Base-by-base conservation (phyloP, 1,284 basidiomycete genomes). In the Rhodotorula sp. region DNA sequence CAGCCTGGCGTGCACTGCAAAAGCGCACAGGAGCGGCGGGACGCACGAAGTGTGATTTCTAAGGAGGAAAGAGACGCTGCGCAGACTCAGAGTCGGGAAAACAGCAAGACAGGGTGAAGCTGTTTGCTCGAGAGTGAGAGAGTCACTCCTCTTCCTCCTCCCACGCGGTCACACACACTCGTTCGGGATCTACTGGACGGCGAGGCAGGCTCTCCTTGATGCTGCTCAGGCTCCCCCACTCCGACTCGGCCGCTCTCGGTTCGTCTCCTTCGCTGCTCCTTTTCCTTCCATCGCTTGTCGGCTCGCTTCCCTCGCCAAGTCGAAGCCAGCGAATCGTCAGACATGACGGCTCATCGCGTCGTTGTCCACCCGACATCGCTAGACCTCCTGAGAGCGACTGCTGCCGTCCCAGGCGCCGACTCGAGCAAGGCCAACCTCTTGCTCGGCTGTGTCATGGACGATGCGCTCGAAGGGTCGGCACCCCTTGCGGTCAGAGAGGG, bases 31-130 rank as follows among this genome's bases (percentile, higher is more conserved):
- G n/a, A n/a, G 19, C 11, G 17, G 19, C 9, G 22, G 2, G 24
- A 30, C 57, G 46, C 29, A 58, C 57, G 49, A 47, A 58, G 57
- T 44, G 39, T 44, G 39, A 44, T 44, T 44, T 44, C 39, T 44
- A 17, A 44, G 13, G 39, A 44, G 39, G 39, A 44, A 44, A 44
- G 39, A 44, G 39, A 44, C 39, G 39, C n/a, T n/a, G n/a, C n/a
- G n/a, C n/a, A n/a, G n/a, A n/a, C n/a, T n/a, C n/a, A n/a, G n/a
- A n/a, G n/a, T n/a, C n/a, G n/a, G 55, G 39, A 46, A 62, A 46
- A 30, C 55, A 46, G 27, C 24, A 11, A 55, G 53, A 48, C 19
- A 19, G 39, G 36, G 34, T 17, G 5, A 44, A 56, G 10, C 34
- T 15, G 27, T 10, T 15, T 5, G n/a, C n/a, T 46, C 52, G 52